Percentiles rank a stretch among this genome's conserved stretches.
phyloP scores from a whole-genome alignment of 2,329 filamentous ascomycete species.

The Stachybotrys echinatus region DNA sequence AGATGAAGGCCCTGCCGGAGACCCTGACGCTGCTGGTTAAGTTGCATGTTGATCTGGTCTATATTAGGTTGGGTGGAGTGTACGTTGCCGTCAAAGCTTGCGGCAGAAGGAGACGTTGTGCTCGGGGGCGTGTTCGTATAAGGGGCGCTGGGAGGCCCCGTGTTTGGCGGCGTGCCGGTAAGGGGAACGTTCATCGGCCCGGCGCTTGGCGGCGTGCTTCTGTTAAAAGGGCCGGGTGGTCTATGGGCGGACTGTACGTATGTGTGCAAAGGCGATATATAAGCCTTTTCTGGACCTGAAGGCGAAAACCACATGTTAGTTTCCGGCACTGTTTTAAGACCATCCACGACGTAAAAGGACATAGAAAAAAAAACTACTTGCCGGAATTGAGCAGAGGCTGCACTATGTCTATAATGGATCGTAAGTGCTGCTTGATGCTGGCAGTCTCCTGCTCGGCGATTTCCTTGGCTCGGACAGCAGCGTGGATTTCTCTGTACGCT shows the following conservation, averaged over 20 bases:
- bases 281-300: conserved; percentile 22
- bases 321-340: no score
- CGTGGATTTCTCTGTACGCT: conserved; percentile 78
- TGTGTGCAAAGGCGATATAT: conserved; percentile 24
- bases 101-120: conserved; percentile 12
- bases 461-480: conserved; percentile 70
- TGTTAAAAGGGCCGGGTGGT: no score
- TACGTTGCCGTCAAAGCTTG: background rate
- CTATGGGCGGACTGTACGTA: conserved; percentile 16
- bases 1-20: conserved; percentile 54
- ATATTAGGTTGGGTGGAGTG: conserved; percentile 3
- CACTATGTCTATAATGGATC: conserved; percentile 58
- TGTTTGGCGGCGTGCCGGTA: background rate
- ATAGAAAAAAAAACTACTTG: background rate
- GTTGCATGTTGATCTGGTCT: conserved; percentile 13
- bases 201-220: no score
- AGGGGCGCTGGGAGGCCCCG: conserved; percentile 9
- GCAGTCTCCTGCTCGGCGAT: conserved; percentile 73
- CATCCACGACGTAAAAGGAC: background rate
- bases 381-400: conserved; percentile 46
- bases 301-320: no score
- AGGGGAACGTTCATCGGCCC: background rate
- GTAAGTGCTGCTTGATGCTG: conserved; percentile 66
- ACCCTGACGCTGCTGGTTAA: conserved; percentile 44
- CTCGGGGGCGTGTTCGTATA: conserved; percentile 18